A percentile compares a stretch with the other conserved stretches of the same genome.
These are phyloP conservation scores for Populus nigra DNA, from an alignment of 345 rosid genomes.

Conservation along the genomic window DNA sequence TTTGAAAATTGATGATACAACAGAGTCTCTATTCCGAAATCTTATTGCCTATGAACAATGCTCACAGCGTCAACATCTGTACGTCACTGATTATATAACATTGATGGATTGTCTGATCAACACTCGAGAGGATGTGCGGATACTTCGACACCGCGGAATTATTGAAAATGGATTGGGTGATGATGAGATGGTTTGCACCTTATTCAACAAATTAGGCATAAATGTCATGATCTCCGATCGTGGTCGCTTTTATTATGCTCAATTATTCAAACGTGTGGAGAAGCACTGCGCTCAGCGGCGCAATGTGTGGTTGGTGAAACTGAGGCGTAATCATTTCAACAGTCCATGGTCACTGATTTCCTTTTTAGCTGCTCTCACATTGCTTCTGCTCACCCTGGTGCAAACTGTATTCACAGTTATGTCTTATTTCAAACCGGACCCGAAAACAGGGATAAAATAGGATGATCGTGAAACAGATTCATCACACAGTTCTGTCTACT, in stretches of 20 bases:
- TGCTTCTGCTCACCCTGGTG: not conserved
- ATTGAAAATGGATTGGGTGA: slow-evolving; percentile 19
- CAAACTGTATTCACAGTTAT: slow-evolving; percentile 15
- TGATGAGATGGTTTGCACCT: slow-evolving; percentile 12
- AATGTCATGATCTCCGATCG: not conserved
- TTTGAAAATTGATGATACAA: not conserved
- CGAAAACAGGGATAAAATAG: no score
- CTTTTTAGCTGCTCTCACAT: slow-evolving; percentile 6
- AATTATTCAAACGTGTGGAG: not conserved
- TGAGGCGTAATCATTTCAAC: slow-evolving; percentile 16
- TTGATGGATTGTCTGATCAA: slow-evolving; percentile 25
- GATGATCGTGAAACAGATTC: no score
- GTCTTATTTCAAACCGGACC: not conserved
- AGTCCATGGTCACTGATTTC: slow-evolving; percentile 26
- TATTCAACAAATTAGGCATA: slow-evolving; percentile 17
- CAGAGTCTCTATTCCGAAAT: slow-evolving; percentile 16
- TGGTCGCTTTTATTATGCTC: not conserved
- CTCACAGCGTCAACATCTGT: not conserved
- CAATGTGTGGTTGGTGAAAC: slow-evolving; percentile 13
- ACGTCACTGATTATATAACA: slow-evolving; percentile 3
- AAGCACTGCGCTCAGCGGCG: not conserved
- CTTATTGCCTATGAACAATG: slow-evolving; percentile 26
- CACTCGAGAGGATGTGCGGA: slow-evolving; percentile 18
- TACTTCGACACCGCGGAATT: slow-evolving; percentile 13
- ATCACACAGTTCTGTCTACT: no score